Percentiles rank a stretch among this genome's conserved stretches.
Evolutionary conservation across 352 stramenopile genomes (phyloP).

Genomic region (Poterioochromonas sp.): DNA sequence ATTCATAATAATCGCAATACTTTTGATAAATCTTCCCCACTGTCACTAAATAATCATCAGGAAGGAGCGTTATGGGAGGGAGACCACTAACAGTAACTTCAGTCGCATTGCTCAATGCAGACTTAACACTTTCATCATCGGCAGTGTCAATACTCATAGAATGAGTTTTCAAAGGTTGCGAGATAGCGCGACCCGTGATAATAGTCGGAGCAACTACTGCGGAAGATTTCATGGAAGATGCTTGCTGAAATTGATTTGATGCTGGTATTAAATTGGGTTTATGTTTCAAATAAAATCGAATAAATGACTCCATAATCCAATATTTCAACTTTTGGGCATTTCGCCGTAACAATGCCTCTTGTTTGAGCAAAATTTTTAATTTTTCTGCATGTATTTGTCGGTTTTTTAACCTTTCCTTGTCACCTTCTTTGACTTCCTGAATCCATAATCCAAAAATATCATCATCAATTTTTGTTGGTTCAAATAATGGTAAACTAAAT

Average conservation of each 20-base stretch:
- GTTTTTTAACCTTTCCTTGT: not conserved
- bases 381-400: not conserved
- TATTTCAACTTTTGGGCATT: not conserved
- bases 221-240: not conserved
- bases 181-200: not conserved
- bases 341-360: not conserved
- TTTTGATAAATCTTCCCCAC: not conserved
- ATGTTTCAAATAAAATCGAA: not conserved
- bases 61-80: too few relatives aligned
- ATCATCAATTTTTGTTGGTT: not conserved
- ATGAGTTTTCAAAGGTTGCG: too few relatives aligned
- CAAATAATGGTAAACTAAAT: not conserved
- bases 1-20: not conserved
- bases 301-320: not conserved
- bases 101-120: not conserved
- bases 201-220: not conserved
- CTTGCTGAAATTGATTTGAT: too few relatives aligned
- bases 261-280: not conserved
- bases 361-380: not conserved
- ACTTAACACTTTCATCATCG: not conserved
- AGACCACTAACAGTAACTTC: not conserved
- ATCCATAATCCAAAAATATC: slow-evolving; percentile 3
- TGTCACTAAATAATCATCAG: not conserved
- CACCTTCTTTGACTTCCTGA: slow-evolving; percentile 3
- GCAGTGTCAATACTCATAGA: too few relatives aligned